Percentiles rank a stretch among this genome's conserved stretches.
Evolutionary conservation across 1,284 basidiomycete species (phyloP).

Genomic region (Bjerkandera adusta): DNA sequence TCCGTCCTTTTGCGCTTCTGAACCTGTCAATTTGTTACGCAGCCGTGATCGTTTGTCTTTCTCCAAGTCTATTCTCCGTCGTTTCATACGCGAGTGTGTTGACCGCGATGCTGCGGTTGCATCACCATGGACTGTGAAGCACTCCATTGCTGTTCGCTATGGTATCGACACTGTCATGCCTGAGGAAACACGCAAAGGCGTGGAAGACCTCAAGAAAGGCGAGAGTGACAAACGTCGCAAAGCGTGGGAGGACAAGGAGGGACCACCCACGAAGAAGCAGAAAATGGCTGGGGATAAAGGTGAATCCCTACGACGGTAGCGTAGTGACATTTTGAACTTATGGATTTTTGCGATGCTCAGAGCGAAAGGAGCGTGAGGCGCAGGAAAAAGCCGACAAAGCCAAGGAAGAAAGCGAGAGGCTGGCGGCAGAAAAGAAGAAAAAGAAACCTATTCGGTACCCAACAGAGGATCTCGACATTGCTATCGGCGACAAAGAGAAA

Average conservation of each 20-base stretch:
- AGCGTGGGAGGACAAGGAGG: slow-evolving; percentile 82
- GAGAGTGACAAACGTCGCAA: slow-evolving; percentile 90
- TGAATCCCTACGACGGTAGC: slow-evolving; percentile 35
- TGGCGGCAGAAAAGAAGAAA: slow-evolving; percentile 79
- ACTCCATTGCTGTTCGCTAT: slow-evolving; percentile 78
- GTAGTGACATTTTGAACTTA: no score
- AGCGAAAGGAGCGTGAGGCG: slow-evolving; percentile 66
- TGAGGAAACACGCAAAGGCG: slow-evolving; percentile 77
- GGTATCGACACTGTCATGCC: slow-evolving; percentile 84
- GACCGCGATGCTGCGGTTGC: slow-evolving; percentile 88
- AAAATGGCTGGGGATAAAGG: slow-evolving; percentile 77
- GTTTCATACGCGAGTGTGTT: slow-evolving; percentile 94
- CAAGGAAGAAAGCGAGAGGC: slow-evolving; percentile 69
- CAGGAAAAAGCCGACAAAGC: slow-evolving; percentile 61
- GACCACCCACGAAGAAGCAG: slow-evolving; percentile 74
- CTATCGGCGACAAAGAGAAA: slow-evolving; percentile 74
- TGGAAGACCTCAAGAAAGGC: slow-evolving; percentile 78
- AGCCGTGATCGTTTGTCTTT: slow-evolving; percentile 94
- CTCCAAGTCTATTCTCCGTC: slow-evolving; percentile 93
- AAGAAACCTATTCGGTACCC: slow-evolving; percentile 88
- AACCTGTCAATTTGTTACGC: slow-evolving; percentile 1
- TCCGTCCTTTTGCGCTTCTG: not conserved
- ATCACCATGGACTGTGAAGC: slow-evolving; percentile 94
- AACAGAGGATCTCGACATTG: slow-evolving; percentile 81
- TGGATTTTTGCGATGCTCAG: slow-evolving; percentile 41